A percentile compares a stretch with the other conserved stretches of the same genome.
Evolutionary conservation across 306 rosid species (phyloP).

Genomic region (Adenanthera pavonina): DNA sequence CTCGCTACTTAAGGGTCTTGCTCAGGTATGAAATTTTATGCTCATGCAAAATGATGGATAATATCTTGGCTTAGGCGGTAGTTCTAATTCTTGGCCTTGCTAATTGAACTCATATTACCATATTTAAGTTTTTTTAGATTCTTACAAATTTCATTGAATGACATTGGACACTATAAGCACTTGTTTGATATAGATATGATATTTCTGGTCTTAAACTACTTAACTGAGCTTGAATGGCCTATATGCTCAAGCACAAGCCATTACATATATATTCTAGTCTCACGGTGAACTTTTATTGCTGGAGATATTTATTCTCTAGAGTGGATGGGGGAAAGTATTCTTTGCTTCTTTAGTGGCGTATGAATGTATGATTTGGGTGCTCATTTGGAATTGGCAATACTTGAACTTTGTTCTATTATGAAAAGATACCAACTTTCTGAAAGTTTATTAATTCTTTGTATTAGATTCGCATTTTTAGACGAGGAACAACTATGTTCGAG

Average conservation of each 20-base stretch:
- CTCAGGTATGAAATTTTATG: slow-evolving; percentile 66
- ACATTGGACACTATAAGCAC: not conserved
- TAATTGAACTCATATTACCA: not conserved
- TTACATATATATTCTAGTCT: not conserved
- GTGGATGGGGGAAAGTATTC: not conserved
- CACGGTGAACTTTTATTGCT: slow-evolving; percentile 23
- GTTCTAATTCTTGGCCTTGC: slow-evolving; percentile 3
- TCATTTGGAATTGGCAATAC: slow-evolving; percentile 18
- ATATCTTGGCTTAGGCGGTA: not conserved
- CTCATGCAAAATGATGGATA: not conserved
- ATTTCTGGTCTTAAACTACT: slow-evolving; percentile 1
- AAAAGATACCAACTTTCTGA: slow-evolving; percentile 3
- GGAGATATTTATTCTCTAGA: slow-evolving; percentile 15
- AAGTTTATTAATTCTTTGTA: not conserved
- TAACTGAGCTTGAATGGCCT: slow-evolving; percentile 26
- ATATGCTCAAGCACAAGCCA: not conserved
- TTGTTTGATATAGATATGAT: not conserved
- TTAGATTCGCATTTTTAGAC: not conserved
- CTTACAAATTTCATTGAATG: not conserved
- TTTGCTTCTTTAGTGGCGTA: slow-evolving; percentile 12
- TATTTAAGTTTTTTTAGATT: not conserved
- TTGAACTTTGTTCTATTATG: not conserved
- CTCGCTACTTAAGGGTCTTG: slow-evolving; percentile 77
- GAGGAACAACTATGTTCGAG: not conserved
- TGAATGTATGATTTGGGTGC: slow-evolving; percentile 21